Base-by-base conservation (phyloP, 2,329 filamentous ascomycete genomes). In the Lachnellula subtilissima region DNA sequence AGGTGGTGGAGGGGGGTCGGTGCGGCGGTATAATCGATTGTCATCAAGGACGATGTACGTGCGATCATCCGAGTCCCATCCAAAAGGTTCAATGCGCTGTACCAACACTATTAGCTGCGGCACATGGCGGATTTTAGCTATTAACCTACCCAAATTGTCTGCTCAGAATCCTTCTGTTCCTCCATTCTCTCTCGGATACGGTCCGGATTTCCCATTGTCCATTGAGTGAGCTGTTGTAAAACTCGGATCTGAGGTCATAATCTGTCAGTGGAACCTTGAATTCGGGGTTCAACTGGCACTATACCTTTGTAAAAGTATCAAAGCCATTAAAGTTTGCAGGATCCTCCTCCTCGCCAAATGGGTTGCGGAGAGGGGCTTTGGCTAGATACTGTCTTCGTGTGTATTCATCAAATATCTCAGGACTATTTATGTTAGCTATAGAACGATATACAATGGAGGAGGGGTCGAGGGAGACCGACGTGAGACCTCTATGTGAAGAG, bases 41-140 rank as follows among this genome's bases (percentile, higher is more conserved):
- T 99, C 94, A 65, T 97, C 93, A 3, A 99, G 81, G 3, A 97
- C 86, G 67, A 88, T 96, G 69, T 97, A 96, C 37, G 85, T 86
- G 39, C 91, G 86, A 61, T 96, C 92, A 48, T 96, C 80, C 22
- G 84, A 80, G 71, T 99, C 94, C 85, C 91, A 97, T 9, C 94
- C 94, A 60, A 88, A 86, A 0, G 89, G 87, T 67, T 93, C 89
- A 63, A 94, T 91, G 57, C 85, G 78, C 85, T 87, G 52, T 54
- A 15, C 28, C 4, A 19, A 36, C 19, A 15, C n/a, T 49, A 32
- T 66, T 55, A 68, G 58, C 42, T 25, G 28, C 7, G 32, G 3
- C 6, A n/a, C 22, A 23, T 28, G 19, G 12, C 25, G n/a, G 14
- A 9, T 37, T 14, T 19, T 8, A 28, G 28, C 39, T 23, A 45